Conservation (phyloP, 2,329 filamentous ascomycete genomes). For the Nemania bipapillata region DNA sequence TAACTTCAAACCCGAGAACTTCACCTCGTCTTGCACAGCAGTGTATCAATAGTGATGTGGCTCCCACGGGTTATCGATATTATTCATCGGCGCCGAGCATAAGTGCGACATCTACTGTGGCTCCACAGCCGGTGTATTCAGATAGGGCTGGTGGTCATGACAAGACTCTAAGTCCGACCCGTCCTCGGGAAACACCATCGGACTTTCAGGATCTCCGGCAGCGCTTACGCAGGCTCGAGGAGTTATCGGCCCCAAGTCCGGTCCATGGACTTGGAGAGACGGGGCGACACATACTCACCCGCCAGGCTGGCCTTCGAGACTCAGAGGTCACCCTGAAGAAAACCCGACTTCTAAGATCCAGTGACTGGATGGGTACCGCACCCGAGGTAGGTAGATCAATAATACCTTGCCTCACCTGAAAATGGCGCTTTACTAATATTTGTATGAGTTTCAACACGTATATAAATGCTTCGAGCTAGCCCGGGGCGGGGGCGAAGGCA, state of each 20-base stretch:
- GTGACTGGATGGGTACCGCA: constrained; percentile 49
- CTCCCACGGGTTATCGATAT: not conserved
- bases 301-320: constrained; percentile 40
- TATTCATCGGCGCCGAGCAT: not conserved
- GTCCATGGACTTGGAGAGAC: constrained; percentile 39
- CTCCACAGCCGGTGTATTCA: not conserved
- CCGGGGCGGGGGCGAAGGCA: constrained; percentile 34
- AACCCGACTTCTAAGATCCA: constrained; percentile 51
- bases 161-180: constrained; percentile 11
- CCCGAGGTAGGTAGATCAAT: constrained; percentile 49
- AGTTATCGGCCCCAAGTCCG: constrained; percentile 35
- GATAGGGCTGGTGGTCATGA: not conserved
- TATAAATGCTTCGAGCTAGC: constrained; percentile 47
- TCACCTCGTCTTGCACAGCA: constrained; percentile 3
- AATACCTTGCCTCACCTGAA: not conserved
- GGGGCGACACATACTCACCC: constrained; percentile 42
- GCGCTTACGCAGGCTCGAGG: constrained; percentile 40
- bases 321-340: constrained; percentile 53
- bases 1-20: constrained; percentile 28
- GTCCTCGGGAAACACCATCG: constrained; percentile 25
- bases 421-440: constrained; percentile 24
- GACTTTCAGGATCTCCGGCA: constrained; percentile 39
- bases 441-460: constrained; percentile 47
- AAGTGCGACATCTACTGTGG: not conserved
- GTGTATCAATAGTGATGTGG: not conserved